phyloP scores from a whole-genome alignment of 228 moss, liverwort and hornwort genomes.

The Sphagnum magellanicum region DNA sequence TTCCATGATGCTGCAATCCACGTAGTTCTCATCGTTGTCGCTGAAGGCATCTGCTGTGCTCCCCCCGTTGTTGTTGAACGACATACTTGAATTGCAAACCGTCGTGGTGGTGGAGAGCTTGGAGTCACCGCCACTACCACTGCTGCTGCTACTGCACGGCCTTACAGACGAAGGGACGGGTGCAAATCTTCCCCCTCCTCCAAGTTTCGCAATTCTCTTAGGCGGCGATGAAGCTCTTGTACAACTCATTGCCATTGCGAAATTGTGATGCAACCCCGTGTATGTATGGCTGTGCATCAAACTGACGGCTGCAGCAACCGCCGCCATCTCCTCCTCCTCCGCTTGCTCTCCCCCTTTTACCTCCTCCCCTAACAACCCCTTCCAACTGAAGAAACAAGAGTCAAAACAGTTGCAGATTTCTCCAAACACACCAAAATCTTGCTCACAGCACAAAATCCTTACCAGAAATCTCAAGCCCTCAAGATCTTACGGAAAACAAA shows the following conservation, averaged over 20 bases:
- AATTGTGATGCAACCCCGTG: slow-evolving; percentile 16
- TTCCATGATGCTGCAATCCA: slow-evolving; percentile 79
- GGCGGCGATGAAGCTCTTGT: slow-evolving; percentile 7
- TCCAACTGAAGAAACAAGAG: too few relatives aligned
- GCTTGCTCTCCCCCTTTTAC: too few relatives aligned
- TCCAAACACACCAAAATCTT: too few relatives aligned
- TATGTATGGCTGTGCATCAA: slow-evolving; percentile 27
- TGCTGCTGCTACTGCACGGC: neutral
- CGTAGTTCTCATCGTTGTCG: slow-evolving; percentile 82
- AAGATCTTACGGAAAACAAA: too few relatives aligned
- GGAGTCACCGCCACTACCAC: slow-evolving; percentile 10
- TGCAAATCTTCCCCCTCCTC: slow-evolving; percentile 4
- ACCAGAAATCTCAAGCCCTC: too few relatives aligned
- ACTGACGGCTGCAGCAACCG: slow-evolving; percentile 33
- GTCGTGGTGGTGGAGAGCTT: slow-evolving; percentile 1
- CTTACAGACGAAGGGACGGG: slow-evolving; percentile 7
- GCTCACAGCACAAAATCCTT: too few relatives aligned
- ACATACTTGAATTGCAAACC: slow-evolving; percentile 81
- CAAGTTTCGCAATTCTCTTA: slow-evolving; percentile 16
- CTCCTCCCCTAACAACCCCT: too few relatives aligned
- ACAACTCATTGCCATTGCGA: slow-evolving; percentile 11
- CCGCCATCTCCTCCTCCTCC: slow-evolving; percentile 1
- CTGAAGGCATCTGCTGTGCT: slow-evolving; percentile 73
- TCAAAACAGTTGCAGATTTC: too few relatives aligned
- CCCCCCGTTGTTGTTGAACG: slow-evolving; percentile 59